Conservation (phyloP, 495 filamentous ascomycete species). For the Mycothermus thermophilus region DNA sequence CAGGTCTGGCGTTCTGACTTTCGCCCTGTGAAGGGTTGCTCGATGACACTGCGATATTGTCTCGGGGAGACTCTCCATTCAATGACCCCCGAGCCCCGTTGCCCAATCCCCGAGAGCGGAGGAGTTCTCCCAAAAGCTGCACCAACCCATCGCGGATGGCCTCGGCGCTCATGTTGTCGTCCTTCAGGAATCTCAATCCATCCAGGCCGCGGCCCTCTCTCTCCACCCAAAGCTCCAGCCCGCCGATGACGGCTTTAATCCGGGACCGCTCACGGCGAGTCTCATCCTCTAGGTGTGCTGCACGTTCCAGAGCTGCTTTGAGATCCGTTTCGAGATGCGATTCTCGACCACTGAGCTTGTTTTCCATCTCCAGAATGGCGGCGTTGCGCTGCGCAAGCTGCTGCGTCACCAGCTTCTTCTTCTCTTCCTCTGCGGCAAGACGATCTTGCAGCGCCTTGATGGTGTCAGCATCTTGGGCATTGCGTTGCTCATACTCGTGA, state of each 20-base stretch:
- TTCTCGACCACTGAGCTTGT: no score
- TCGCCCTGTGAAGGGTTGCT: no score
- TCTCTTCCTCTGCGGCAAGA: conserved; percentile 4
- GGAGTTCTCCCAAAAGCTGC: background rate
- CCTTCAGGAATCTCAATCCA: background rate
- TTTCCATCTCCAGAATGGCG: no score
- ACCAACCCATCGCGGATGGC: no score
- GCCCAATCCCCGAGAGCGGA: background rate
- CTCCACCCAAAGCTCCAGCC: conserved; percentile 5
- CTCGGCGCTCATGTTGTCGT: background rate
- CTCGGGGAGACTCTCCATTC: no score
- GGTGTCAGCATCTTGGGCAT: conserved; percentile 2
- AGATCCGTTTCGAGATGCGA: conserved; percentile 7
- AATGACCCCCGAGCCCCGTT: no score
- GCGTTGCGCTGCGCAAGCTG: background rate
- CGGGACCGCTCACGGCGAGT: background rate
- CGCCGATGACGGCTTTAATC: conserved; percentile 1
- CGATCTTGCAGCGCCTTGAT: conserved; percentile 6
- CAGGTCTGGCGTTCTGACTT: no score
- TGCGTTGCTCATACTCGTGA: conserved; percentile 3
- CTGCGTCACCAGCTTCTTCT: background rate
- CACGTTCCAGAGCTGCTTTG: background rate
- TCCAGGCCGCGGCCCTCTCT: conserved; percentile 1
- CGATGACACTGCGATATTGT: no score
- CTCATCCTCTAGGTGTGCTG: conserved; percentile 2